Percentiles rank a stretch among this genome's conserved stretches.
phyloP scores from a whole-genome alignment of 2,329 filamentous ascomycete genomes.

The Ramularia collo-cygni region DNA sequence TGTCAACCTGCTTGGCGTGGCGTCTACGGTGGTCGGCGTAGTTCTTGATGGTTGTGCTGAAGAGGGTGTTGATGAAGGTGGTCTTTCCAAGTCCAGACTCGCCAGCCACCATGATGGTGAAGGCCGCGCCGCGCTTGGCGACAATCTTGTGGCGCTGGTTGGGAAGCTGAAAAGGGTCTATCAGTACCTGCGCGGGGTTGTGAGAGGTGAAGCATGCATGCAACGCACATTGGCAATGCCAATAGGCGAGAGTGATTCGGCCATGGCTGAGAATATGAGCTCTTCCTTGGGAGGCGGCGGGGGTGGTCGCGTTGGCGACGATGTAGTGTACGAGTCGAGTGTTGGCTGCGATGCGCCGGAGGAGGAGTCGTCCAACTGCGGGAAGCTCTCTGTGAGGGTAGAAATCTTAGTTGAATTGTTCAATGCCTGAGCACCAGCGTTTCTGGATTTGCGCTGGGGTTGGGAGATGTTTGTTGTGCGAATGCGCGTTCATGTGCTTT shows the following conservation, averaged over 20 bases:
- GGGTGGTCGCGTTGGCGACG: constrained; percentile 6
- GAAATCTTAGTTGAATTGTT: constrained; percentile 3
- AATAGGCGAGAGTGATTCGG: constrained; percentile 60
- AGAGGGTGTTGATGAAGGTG: constrained; percentile 99
- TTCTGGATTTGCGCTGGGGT: too few relatives aligned
- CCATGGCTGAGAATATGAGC: constrained; percentile 41
- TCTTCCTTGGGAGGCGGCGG: constrained; percentile 4
- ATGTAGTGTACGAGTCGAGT: constrained; percentile 1
- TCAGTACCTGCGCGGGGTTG: constrained; percentile 30
- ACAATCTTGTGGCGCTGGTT: constrained; percentile 70
- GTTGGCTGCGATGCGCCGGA: constrained; percentile 9
- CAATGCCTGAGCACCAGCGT: too few relatives aligned
- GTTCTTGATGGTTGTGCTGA: constrained; percentile 99
- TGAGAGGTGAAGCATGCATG: background rate
- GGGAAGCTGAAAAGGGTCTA: constrained; percentile 46
- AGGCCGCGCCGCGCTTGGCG: constrained; percentile 83
- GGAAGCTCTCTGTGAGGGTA: constrained; percentile 2
- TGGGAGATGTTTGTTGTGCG: too few relatives aligned
- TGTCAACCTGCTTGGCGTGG: constrained; percentile 98
- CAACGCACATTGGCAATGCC: constrained; percentile 65
- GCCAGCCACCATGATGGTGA: constrained; percentile 99
- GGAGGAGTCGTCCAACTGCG: constrained; percentile 6
- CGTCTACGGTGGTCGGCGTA: constrained; percentile 99
- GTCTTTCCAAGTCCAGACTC: constrained; percentile 99
- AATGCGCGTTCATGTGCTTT: background rate